phyloP scores from a whole-genome alignment of 192 early-diverging fungal genomes.

The Linderina pennispora region DNA sequence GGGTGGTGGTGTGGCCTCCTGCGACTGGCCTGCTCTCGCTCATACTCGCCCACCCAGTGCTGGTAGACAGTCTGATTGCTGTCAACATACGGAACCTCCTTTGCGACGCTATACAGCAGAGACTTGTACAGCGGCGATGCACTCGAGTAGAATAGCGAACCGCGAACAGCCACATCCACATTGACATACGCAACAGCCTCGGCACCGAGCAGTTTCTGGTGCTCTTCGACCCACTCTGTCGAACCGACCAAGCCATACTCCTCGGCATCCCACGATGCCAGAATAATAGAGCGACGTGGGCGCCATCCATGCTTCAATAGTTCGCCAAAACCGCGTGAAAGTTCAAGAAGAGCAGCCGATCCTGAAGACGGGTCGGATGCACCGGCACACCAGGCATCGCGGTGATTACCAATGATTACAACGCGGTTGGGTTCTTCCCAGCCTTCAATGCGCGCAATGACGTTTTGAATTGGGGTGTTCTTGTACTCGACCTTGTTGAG shows the following conservation, averaged over 20 bases:
- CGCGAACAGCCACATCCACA: constrained; percentile 51
- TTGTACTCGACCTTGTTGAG: constrained; percentile 48
- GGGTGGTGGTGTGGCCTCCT: background rate
- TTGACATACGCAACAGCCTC: constrained; percentile 54
- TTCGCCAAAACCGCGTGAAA: constrained; percentile 47
- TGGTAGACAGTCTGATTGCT: constrained; percentile 47
- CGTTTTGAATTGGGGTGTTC: constrained; percentile 52
- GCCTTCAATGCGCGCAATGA: constrained; percentile 54
- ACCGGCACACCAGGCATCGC: constrained; percentile 61
- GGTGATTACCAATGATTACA: constrained; percentile 57
- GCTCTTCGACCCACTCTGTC: constrained; percentile 62
- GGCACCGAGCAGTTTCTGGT: constrained; percentile 44
- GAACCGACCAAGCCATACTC: constrained; percentile 60
- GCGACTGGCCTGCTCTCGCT: background rate
- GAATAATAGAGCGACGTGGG: constrained; percentile 53
- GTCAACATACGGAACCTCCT: constrained; percentile 38
- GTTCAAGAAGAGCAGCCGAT: constrained; percentile 52
- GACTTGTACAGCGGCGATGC: constrained; percentile 45
- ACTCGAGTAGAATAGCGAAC: constrained; percentile 35
- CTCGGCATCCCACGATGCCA: constrained; percentile 62
- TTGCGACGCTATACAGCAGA: constrained; percentile 46
- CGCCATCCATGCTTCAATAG: constrained; percentile 53
- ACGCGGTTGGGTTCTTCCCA: constrained; percentile 44
- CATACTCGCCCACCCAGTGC: constrained; percentile 28
- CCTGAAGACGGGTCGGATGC: constrained; percentile 56